phyloP scores from a whole-genome alignment of 495 filamentous ascomycete genomes.

The Penicillium malachiteum region DNA sequence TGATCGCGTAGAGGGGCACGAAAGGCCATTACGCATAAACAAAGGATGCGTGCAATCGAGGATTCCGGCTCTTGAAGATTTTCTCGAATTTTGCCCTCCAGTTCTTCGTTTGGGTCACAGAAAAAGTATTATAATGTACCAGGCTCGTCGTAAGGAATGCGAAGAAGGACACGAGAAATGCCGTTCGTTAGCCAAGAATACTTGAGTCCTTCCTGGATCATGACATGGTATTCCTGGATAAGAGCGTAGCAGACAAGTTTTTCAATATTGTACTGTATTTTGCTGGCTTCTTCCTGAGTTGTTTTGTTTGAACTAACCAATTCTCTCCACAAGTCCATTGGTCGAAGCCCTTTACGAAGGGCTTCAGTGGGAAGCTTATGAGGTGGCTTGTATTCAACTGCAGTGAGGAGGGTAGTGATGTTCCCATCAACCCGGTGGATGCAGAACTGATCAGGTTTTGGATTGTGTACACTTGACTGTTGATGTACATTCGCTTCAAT shows the following conservation, averaged over 20 bases:
- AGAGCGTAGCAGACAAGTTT: no score
- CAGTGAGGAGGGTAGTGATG: conserved; percentile 23
- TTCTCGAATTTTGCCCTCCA: conserved; percentile 17
- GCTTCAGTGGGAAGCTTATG: conserved; percentile 33
- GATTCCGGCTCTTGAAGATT: no score
- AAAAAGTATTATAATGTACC: conserved; percentile 38
- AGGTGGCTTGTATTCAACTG: conserved; percentile 37
- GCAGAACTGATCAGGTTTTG: conserved; percentile 21
- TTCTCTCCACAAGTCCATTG: no score
- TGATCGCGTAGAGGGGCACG: conserved; percentile 21
- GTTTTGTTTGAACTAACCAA: no score
- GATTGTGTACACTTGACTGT: conserved; percentile 1
- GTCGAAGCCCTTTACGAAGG: no score
- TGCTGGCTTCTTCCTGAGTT: no score
- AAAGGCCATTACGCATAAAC: conserved; percentile 35
- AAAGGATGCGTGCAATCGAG: no score
- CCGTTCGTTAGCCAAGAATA: conserved; percentile 35
- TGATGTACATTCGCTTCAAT: conserved; percentile 1
- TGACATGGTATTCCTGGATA: no score
- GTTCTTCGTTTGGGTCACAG: conserved; percentile 34
- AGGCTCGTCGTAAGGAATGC: conserved; percentile 33
- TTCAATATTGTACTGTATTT: no score
- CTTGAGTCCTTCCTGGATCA: conserved; percentile 30
- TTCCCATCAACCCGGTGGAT: conserved; percentile 21
- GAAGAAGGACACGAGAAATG: conserved; percentile 29